phyloP scores from a whole-genome alignment of 768 basidiomycete genomes.

The Pulveroboletus ravenelii region DNA sequence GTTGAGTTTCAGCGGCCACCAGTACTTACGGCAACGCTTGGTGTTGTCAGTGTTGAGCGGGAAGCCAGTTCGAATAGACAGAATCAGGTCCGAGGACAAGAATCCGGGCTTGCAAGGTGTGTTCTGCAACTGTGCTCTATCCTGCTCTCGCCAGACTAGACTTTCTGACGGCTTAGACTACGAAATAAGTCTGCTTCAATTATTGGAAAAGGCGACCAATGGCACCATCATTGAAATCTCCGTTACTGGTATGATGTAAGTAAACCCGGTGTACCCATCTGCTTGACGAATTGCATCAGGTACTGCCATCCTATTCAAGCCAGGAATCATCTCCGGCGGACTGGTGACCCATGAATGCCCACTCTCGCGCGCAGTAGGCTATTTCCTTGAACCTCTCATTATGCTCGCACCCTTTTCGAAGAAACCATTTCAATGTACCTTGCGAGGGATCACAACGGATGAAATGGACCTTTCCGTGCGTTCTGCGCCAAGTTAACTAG shows the following conservation, averaged over 20 bases:
- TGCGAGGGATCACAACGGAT: conserved; percentile 90
- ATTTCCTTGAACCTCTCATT: conserved; percentile 87
- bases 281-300: conserved; percentile 41
- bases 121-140: conserved; percentile 6
- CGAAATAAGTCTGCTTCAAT: conserved; percentile 83
- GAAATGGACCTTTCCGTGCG: conserved; percentile 86
- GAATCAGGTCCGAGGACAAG: conserved; percentile 87
- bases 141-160: neutral
- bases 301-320: conserved; percentile 87
- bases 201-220: conserved; percentile 90
- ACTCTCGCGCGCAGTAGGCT: conserved; percentile 83
- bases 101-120: conserved; percentile 91
- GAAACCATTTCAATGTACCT: conserved; percentile 71
- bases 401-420: conserved; percentile 94
- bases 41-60: conserved; percentile 89
- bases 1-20: conserved; percentile 72
- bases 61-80: conserved; percentile 76
- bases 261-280: neutral
- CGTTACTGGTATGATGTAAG: conserved; percentile 65
- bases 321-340: conserved; percentile 88
- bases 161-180: conserved; percentile 54
- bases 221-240: conserved; percentile 95
- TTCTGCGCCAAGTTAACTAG: conserved; percentile 12
- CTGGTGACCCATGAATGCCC: conserved; percentile 82
- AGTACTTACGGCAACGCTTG: conserved; percentile 77